phyloP scores from a whole-genome alignment of 495 filamentous ascomycete species.

The Trichoderma asperelloides region DNA sequence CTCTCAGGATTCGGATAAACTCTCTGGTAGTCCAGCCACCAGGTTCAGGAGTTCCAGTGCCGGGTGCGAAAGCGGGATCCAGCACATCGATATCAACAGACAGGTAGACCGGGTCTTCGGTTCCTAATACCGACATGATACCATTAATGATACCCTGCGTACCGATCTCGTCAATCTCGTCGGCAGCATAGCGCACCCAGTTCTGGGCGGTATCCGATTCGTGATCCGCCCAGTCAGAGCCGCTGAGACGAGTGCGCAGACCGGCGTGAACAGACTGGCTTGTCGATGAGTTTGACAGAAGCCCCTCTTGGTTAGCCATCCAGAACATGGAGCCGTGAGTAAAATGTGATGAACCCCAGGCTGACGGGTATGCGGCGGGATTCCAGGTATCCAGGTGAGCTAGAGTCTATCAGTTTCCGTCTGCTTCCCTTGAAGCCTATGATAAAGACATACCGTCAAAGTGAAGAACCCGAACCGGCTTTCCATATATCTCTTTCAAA shows the following conservation, averaged over 20 bases:
- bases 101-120: slow-evolving; percentile 59
- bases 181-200: slow-evolving; percentile 55
- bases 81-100: slow-evolving; percentile 69
- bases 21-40: slow-evolving; percentile 69
- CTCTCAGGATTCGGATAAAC: slow-evolving; percentile 59
- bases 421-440: background rate
- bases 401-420: background rate
- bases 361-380: slow-evolving; percentile 64
- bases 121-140: slow-evolving; percentile 51
- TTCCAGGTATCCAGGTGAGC: slow-evolving; percentile 76
- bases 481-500: slow-evolving; percentile 58
- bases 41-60: slow-evolving; percentile 65
- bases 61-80: slow-evolving; percentile 62
- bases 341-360: slow-evolving; percentile 69
- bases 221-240: slow-evolving; percentile 54
- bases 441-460: slow-evolving; percentile 50
- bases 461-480: slow-evolving; percentile 68
- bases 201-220: slow-evolving; percentile 53
- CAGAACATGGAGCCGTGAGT: slow-evolving; percentile 85
- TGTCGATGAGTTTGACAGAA: slow-evolving; percentile 52
- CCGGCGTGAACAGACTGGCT: slow-evolving; percentile 65
- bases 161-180: slow-evolving; percentile 64
- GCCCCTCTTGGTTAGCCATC: slow-evolving; percentile 64
- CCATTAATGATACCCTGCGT: slow-evolving; percentile 46
- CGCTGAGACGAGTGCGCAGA: slow-evolving; percentile 61